A percentile compares a stretch with the other conserved stretches of the same genome.
These are phyloP conservation scores for Penicillium sp. DNA, from an alignment of 2,329 filamentous ascomycete genomes.

Conservation along the genomic window DNA sequence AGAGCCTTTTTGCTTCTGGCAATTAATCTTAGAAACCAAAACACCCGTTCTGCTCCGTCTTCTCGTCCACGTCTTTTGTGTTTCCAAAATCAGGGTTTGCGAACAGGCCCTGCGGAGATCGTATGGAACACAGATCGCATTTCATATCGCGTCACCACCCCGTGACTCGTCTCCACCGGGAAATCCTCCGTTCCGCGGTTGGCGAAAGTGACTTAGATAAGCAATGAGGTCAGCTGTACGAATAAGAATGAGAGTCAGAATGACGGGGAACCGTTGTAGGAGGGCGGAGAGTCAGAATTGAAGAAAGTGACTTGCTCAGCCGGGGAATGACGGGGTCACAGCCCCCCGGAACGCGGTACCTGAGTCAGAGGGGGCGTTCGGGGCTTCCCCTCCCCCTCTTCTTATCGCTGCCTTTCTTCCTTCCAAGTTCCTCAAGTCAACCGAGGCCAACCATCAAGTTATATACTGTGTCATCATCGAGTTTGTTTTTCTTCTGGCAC, in stretches of 20 bases:
- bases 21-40: neutral
- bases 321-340: slow-evolving; percentile 17
- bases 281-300: neutral
- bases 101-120: neutral
- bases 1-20: neutral
- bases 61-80: no score
- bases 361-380: neutral
- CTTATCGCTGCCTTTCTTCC: slow-evolving; percentile 16
- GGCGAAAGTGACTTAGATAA: neutral
- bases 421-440: slow-evolving; percentile 7
- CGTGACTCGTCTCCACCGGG: neutral
- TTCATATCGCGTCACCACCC: slow-evolving; percentile 1
- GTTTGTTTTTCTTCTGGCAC: slow-evolving; percentile 1
- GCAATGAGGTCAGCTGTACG: neutral
- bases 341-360: neutral
- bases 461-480: neutral
- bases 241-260: neutral
- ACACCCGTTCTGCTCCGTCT: no score
- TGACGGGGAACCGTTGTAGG: neutral
- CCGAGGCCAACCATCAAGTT: slow-evolving; percentile 4
- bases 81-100: no score
- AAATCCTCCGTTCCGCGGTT: neutral
- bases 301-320: slow-evolving; percentile 1
- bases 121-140: slow-evolving; percentile 1
- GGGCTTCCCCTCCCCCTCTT: slow-evolving; percentile 8